phyloP scores from a whole-genome alignment of 2,329 filamentous ascomycete species.

The Diaporthe sp. region DNA sequence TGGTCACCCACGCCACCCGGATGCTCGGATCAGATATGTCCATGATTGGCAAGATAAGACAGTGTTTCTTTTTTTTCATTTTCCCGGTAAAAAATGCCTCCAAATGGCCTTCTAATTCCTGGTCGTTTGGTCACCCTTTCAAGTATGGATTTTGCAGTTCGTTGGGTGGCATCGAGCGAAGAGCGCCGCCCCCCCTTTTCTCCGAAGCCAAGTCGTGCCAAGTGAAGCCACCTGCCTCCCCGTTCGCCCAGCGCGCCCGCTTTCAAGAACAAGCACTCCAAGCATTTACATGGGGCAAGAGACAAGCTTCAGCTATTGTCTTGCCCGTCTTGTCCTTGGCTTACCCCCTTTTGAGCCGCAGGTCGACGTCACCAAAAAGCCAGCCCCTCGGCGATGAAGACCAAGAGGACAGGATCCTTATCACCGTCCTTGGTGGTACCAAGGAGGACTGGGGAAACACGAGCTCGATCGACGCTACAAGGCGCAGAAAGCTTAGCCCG shows the following conservation, averaged over 20 bases:
- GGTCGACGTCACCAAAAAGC: neutral
- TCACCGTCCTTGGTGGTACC: neutral
- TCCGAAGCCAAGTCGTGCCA: neutral
- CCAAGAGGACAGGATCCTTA: neutral
- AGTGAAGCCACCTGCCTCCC: neutral
- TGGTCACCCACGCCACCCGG: neutral
- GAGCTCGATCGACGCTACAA: conserved; percentile 3
- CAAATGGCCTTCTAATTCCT: neutral
- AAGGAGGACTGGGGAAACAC: conserved; percentile 1
- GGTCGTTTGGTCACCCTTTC: neutral
- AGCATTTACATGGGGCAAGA: neutral
- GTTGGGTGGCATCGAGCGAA: neutral
- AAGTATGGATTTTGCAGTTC: neutral
- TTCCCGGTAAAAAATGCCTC: neutral
- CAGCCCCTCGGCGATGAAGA: neutral
- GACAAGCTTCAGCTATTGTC: conserved; percentile 7
- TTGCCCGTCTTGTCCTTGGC: conserved; percentile 2
- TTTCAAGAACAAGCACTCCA: neutral
- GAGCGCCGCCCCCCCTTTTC: neutral
- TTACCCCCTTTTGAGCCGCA: neutral
- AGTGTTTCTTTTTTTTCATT: neutral
- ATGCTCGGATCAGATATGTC: neutral
- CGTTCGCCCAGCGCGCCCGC: neutral
- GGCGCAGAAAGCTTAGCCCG: neutral
- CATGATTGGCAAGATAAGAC: neutral